Evolutionary conservation across 2,329 filamentous ascomycete genomes (phyloP), one percentile per base, ranked within the genome.

Genomic region (Coniella lustricola): DNA sequence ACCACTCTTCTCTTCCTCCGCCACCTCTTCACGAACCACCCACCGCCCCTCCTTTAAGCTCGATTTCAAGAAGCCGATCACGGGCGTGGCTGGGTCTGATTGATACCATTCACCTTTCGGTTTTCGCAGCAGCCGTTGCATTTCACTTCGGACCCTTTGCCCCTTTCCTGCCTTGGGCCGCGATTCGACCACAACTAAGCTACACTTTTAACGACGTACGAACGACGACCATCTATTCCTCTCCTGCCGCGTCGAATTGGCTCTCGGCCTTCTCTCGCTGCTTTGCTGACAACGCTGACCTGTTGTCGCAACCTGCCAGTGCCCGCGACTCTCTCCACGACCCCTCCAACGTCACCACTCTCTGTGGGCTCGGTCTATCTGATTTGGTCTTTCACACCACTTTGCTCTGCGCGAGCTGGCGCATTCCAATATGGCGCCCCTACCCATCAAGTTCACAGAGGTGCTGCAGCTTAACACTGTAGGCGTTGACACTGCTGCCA

Each of bases 401-500:
- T 50, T 52, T 39, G 52, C 52, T 51, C 37, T 59, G 60, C 61
- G 61, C 62, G 61, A 54, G 53, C 54, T 51, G 62, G 62, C 62
- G 61, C 62, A 60, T 50, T 46, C 54, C 58, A 64, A 38, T 54
- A 67, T 67, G 65, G 62, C 64, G 53, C 61, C 61, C 44, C 54
- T 67, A 48, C 65, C 65, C 45, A 67, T 67, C 61, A 67, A 67
- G 59, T 65, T 67, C 61, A 64, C 64, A 60, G 66, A 69, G 64
- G 62, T 68, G 58, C 59, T 67, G 54, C 65, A 67, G 61, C 65
- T 68, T 55, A 63, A 62, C 51, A 63, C 61, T 56, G 56, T 64
- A 39, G 64, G 63, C 50, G 58, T 67, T 48, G 62, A 64, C 56
- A 63, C 59, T 53, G 57, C 58, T 50, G 68, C 66, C 61, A 90